Evolutionary conservation across 1,139 yeast species (phyloP).

Genomic region (Suhomyces wounanorum): DNA sequence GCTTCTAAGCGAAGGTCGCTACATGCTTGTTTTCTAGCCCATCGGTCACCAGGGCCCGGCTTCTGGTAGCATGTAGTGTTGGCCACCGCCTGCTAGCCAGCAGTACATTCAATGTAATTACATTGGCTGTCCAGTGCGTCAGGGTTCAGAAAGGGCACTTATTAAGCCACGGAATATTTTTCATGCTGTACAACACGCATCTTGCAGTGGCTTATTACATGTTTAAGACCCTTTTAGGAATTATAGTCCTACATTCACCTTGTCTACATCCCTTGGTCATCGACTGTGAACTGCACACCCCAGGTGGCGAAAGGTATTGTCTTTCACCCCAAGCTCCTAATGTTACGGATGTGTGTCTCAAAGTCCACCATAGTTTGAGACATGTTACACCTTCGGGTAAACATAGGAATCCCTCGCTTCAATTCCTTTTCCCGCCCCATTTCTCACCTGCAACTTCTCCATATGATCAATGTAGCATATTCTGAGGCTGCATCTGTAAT

Average conservation of each 20-base stretch:
- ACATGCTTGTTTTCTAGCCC: not conserved
- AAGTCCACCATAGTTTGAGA: not conserved
- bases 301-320: not conserved
- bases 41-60: too few relatives aligned
- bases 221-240: not conserved
- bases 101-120: too few relatives aligned
- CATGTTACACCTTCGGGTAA: not conserved
- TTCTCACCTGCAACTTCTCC: not conserved
- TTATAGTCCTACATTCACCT: not conserved
- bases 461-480: too few relatives aligned
- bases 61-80: too few relatives aligned
- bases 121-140: too few relatives aligned
- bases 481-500: not conserved
- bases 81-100: too few relatives aligned
- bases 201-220: not conserved
- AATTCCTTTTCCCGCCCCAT: not conserved
- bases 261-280: not conserved
- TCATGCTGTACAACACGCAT: not conserved
- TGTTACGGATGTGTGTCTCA: not conserved
- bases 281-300: not conserved
- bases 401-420: not conserved
- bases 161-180: not conserved
- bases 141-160: too few relatives aligned
- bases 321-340: not conserved
- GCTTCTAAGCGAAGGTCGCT: not conserved